phyloP scores from a whole-genome alignment of 2,329 filamentous ascomycete species.

The Ophiostoma sp. region DNA sequence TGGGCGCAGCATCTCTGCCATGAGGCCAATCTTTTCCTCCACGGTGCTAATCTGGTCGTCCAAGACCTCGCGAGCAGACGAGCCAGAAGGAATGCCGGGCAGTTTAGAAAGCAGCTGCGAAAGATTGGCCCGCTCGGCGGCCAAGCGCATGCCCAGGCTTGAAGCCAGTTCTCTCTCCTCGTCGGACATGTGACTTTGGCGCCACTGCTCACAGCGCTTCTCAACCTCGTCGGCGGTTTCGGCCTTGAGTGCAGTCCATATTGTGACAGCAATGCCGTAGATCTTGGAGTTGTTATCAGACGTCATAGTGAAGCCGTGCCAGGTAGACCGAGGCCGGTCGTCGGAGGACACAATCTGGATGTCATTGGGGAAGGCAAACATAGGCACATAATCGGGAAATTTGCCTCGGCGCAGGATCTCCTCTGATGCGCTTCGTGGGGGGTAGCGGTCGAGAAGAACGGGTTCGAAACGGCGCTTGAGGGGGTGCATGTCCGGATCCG shows the following conservation, averaged over 20 bases:
- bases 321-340: conserved; percentile 88
- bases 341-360: conserved; percentile 95
- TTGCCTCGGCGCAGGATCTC: conserved; percentile 73
- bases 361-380: conserved; percentile 99
- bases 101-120: conserved; percentile 81
- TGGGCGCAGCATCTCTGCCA: conserved; percentile 91
- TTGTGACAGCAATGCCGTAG: conserved; percentile 82
- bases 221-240: conserved; percentile 80
- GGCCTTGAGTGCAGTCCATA: conserved; percentile 84
- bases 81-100: conserved; percentile 73
- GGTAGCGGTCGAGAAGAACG: conserved; percentile 90
- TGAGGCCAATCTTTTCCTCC: conserved; percentile 93
- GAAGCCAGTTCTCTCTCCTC: conserved; percentile 88
- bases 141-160: conserved; percentile 82
- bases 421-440: conserved; percentile 73
- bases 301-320: conserved; percentile 99
- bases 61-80: conserved; percentile 70
- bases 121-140: conserved; percentile 79
- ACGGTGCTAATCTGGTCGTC: conserved; percentile 94
- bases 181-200: conserved; percentile 79
- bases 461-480: conserved; percentile 91
- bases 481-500: conserved; percentile 90
- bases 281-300: conserved; percentile 85
- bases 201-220: conserved; percentile 75
- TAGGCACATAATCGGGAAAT: conserved; percentile 96